These are phyloP conservation scores for Leishmania gerbilli DNA, from an alignment of 208 protist species.

Conservation along the genomic window DNA sequence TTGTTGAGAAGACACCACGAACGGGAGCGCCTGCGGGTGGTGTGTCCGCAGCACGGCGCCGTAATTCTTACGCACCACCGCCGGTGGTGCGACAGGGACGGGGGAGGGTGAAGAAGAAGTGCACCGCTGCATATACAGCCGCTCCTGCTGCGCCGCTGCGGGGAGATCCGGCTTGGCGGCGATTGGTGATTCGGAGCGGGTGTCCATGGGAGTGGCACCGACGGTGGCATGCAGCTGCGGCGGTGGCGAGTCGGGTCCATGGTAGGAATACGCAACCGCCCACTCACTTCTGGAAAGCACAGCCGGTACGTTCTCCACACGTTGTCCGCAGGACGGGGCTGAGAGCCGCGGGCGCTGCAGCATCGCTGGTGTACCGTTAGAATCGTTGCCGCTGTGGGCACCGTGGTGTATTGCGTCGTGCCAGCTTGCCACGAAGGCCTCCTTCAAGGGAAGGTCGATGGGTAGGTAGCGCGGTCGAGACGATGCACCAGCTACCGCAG, in stretches of 20 bases:
- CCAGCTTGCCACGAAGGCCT: neutral
- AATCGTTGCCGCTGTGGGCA: neutral
- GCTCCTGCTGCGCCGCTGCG: neutral
- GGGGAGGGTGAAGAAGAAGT: slow-evolving; percentile 2
- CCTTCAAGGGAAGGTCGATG: neutral
- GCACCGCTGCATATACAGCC: neutral
- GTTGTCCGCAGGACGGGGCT: slow-evolving; percentile 1
- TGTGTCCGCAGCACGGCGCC: neutral
- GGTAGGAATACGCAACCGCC: neutral
- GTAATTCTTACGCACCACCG: no score
- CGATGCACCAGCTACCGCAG: neutral
- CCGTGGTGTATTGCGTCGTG: neutral
- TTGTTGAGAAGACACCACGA: neutral
- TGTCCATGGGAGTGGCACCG: neutral
- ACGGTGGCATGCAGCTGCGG: neutral
- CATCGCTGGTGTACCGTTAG: neutral
- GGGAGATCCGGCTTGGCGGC: neutral
- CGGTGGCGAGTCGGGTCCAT: neutral
- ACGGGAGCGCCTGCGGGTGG: neutral
- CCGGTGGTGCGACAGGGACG: slow-evolving; percentile 8
- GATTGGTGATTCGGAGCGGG: neutral
- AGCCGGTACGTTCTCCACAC: neutral
- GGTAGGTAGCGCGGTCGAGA: neutral
- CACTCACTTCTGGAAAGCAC: neutral
- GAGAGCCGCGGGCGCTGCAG: neutral